A percentile compares a stretch with the other conserved stretches of the same genome.
These are phyloP conservation scores for Epichloe amarillans DNA, from an alignment of 2,329 filamentous ascomycete species.

Conservation along the genomic window DNA sequence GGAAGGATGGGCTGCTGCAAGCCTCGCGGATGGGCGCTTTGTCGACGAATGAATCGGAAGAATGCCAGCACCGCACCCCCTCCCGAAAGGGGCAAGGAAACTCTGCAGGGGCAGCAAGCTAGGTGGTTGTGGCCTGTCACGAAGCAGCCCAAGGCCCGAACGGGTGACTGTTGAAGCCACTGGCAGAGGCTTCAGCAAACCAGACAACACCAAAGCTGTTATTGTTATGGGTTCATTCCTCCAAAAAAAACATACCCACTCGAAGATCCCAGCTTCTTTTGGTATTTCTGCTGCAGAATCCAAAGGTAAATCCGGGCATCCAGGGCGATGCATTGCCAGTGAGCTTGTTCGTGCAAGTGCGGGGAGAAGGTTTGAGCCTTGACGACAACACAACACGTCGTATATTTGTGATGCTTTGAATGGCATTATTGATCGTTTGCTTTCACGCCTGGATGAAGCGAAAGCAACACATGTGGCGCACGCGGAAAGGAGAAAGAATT, in stretches of 20 bases:
- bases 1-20: background rate
- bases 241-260: background rate
- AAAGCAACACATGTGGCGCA: background rate
- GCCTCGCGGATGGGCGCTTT: background rate
- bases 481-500: background rate
- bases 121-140: background rate
- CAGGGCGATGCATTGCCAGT: background rate
- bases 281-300: background rate
- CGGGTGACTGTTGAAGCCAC: background rate
- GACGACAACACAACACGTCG: too few relatives aligned
- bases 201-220: background rate
- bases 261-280: background rate
- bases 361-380: too few relatives aligned
- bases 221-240: background rate
- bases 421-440: too few relatives aligned
- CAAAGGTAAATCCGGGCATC: background rate
- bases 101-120: background rate
- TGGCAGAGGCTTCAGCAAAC: background rate
- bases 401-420: too few relatives aligned
- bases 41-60: slow-evolving; percentile 5
- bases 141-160: background rate
- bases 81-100: background rate
- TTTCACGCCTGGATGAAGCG: too few relatives aligned
- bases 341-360: too few relatives aligned
- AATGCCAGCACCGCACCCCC: slow-evolving; percentile 2